Base-by-base conservation (phyloP, 2,329 filamentous ascomycete genomes). In the Trichophyton schoenleinii region DNA sequence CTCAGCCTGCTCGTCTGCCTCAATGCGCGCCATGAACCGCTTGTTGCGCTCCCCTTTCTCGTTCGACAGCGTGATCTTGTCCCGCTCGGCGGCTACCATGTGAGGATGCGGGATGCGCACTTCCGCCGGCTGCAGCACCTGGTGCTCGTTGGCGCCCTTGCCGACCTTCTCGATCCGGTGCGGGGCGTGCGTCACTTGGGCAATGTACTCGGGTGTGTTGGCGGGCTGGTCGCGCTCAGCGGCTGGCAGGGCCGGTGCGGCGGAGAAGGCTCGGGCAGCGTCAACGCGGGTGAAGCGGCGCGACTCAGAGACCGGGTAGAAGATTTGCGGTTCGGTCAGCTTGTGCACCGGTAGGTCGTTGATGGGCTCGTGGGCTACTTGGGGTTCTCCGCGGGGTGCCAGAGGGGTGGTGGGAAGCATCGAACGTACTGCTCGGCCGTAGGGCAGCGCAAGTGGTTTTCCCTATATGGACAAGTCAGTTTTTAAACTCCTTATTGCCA, bases 321-420 rank as follows among this genome's bases (percentile, higher is more conserved):
- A 87, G 60, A 86, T 73, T 76, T 83, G 75, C 67, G 79, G 70
- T 67, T 78, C 70, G 60, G 79, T 78, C 63, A 80, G 73, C 2
- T 80, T 76, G 69, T 85, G 82, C 70, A 85, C 71, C 20, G 81
- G 80, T 38, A 87, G 78, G 67, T 86, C 84, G 68, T 86, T 86
- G 69, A 86, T 84, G 25, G 80, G 75, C 71, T 87, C 84, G 68
- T 86, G 83, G 7, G 71, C 69, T 1, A 69, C 65, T 31, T 75
- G 75, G 6, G 73, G 72, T 59, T 74, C 73, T 61, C 66, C 68
- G 28, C 68, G 61, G 31, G 71, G 64, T 53, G 71, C 69, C 63
- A 79, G 75, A 3, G 76, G 75, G n/a, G 84, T 88, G 60, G 80
- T 81, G 2, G 90, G 91, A 3, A 97, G 78, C 91, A 96, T 95